Base-by-base conservation (phyloP, 2,329 filamentous ascomycete species). In the Cladosporium colombiae region DNA sequence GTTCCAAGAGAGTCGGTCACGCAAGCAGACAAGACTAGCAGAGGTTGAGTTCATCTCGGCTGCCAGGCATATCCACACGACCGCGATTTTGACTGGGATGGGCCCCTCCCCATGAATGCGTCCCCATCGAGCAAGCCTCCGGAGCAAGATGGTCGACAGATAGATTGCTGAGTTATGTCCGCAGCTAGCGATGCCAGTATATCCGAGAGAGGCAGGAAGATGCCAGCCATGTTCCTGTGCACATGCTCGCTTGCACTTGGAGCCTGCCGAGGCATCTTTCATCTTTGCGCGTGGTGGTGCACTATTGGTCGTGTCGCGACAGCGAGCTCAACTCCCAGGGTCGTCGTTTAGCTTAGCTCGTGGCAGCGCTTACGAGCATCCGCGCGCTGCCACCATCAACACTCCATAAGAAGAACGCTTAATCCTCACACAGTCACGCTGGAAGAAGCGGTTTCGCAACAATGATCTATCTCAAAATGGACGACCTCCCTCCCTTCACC, bases 401-500 rank as follows among this genome's bases (percentile, higher is more conserved):
- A 53, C 23, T 11, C 16, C 52, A 31, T 55, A 33, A 29, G 27
- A 55, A 21, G 27, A 29, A 8, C 40, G 35, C 52, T 21, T 55
- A 8, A 33, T 21, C 27, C 52, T 3, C 40, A 21, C 11, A 46
- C 11, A 46, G 4, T 46, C 40, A 3, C 40, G 3, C 14, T 46
- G 10, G 8, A 21, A 46, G 10, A 11, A 11, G 8, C 40, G n/a
- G 10, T 11, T 18, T 16, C 23, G 3, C 21, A 25, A 46, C 55
- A 40, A 65, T 65, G 63, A 65, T 65, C 25, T 65, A 65, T 21
- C 63, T 65, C 56, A 70, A 66, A 27, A 72, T 72, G 72, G 69
- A 71, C 50, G 72, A 74, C 60, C 64, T 75, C 4, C 72, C 74
- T 10, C 65, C 71, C 31, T 75, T 78, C 60, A 71, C 72, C 13